A percentile compares a stretch with the other conserved stretches of the same genome.
Evolutionary conservation across 805 yeast species (phyloP).

Genomic region (Suhomyces sp.): DNA sequence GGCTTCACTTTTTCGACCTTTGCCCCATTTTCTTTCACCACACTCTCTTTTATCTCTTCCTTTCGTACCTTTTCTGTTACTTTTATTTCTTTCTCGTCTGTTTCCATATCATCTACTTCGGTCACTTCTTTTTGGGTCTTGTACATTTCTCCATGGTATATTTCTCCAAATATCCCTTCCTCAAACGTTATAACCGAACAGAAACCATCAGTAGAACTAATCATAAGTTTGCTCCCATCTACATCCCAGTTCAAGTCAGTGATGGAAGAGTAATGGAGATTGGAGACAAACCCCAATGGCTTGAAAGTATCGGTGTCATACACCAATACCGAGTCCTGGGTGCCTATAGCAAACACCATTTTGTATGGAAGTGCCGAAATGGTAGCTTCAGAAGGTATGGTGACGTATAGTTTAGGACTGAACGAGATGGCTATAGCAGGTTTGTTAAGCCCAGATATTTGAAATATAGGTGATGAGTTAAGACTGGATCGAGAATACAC

Average conservation of each 20-base stretch:
- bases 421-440: slow-evolving; percentile 85
- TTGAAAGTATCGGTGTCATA: slow-evolving; percentile 71
- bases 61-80: neutral
- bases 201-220: slow-evolving; percentile 91
- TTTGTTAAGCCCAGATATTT: slow-evolving; percentile 72
- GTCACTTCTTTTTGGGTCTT: neutral
- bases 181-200: slow-evolving; percentile 66
- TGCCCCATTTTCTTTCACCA: neutral
- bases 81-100: neutral
- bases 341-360: slow-evolving; percentile 88
- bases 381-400: slow-evolving; percentile 17
- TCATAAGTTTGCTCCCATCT: slow-evolving; percentile 67
- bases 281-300: slow-evolving; percentile 73
- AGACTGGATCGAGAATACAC: slow-evolving; percentile 73
- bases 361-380: slow-evolving; percentile 67
- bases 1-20: neutral
- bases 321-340: slow-evolving; percentile 76
- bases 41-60: neutral
- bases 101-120: neutral
- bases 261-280: slow-evolving; percentile 82
- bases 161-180: slow-evolving; percentile 53
- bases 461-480: slow-evolving; percentile 67
- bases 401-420: slow-evolving; percentile 60
- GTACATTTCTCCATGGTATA: slow-evolving; percentile 10
- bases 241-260: slow-evolving; percentile 86